phyloP scores from a whole-genome alignment of 2,329 filamentous ascomycete species.

The Clarireedia paspali region DNA sequence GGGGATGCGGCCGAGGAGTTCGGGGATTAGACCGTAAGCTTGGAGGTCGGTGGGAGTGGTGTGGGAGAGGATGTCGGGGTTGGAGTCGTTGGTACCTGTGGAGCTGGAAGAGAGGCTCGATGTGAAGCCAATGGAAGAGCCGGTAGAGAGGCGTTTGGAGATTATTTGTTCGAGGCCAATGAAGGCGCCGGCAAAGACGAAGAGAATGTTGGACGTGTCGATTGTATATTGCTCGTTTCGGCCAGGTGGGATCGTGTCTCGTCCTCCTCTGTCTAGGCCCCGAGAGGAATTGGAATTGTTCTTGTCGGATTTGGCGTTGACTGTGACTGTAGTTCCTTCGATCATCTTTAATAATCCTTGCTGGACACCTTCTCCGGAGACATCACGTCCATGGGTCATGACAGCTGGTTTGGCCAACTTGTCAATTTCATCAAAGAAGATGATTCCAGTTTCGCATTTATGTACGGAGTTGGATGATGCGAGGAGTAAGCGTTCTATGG shows the following conservation, averaged over 20 bases:
- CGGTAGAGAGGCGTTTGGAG: constrained; percentile 76
- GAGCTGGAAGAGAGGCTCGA: constrained; percentile 58
- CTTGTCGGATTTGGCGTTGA: constrained; percentile 73
- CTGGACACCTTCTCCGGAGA: constrained; percentile 92
- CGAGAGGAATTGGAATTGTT: constrained; percentile 10
- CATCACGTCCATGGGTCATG: constrained; percentile 71
- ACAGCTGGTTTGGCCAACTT: constrained; percentile 90
- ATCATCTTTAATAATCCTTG: constrained; percentile 94
- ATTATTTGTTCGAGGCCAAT: constrained; percentile 85
- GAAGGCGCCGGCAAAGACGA: constrained; percentile 94
- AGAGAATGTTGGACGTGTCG: constrained; percentile 92
- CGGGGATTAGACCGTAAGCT: constrained; percentile 84
- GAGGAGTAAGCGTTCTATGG: constrained; percentile 82
- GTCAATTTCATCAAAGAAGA: constrained; percentile 94
- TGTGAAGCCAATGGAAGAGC: constrained; percentile 81
- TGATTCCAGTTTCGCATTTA: constrained; percentile 82
- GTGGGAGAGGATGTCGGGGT: constrained; percentile 38
- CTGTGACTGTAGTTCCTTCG: constrained; percentile 86
- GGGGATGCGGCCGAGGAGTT: constrained; percentile 91
- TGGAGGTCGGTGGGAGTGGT: constrained; percentile 71
- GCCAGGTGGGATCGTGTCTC: constrained; percentile 14
- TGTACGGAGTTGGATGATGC: constrained; percentile 84
- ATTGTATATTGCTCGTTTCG: constrained; percentile 55
- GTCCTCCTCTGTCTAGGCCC: constrained; percentile 15
- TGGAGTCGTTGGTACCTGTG: not conserved